Evolutionary conservation across 2,329 filamentous ascomycete genomes (phyloP).

Genomic region (Cladosporium cucumerinum): DNA sequence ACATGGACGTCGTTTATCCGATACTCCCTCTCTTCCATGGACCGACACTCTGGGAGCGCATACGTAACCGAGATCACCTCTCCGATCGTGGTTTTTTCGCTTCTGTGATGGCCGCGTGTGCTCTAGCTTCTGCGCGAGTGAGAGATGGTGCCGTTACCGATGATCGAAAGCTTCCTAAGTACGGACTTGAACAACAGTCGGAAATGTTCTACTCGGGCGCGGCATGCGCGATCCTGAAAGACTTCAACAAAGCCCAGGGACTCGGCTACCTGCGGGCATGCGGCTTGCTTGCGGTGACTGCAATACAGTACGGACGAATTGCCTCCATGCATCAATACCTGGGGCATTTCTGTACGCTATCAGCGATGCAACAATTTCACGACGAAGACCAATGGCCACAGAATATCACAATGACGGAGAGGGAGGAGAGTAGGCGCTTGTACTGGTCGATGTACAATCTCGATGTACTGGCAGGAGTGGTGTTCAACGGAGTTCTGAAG

Average conservation of each 20-base stretch:
- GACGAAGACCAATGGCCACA: conserved; percentile 54
- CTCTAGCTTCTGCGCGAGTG: conserved; percentile 48
- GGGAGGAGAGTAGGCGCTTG: conserved; percentile 48
- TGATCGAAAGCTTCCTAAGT: conserved; percentile 28
- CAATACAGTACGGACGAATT: conserved; percentile 52
- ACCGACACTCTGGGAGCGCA: conserved; percentile 40
- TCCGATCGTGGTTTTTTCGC: conserved; percentile 46
- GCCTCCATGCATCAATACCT: conserved; percentile 51
- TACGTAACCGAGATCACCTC: conserved; percentile 45
- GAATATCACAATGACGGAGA: conserved; percentile 44
- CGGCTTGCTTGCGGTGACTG: conserved; percentile 49
- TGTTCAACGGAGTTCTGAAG: conserved; percentile 49
- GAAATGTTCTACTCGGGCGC: conserved; percentile 47
- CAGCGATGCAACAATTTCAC: conserved; percentile 50
- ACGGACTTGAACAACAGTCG: conserved; percentile 31
- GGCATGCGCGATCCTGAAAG: conserved; percentile 39
- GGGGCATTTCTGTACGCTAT: conserved; percentile 50
- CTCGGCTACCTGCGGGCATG: conserved; percentile 46
- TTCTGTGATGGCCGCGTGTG: conserved; percentile 52
- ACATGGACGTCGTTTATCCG: conserved; percentile 54
- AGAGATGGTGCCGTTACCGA: conserved; percentile 48
- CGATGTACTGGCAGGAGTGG: conserved; percentile 53
- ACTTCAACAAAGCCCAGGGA: conserved; percentile 36
- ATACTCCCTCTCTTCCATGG: conserved; percentile 53
- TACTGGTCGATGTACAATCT: conserved; percentile 59